Evolutionary conservation across 2,329 filamentous ascomycete genomes (phyloP), one percentile per base, ranked within the genome.

Genomic region (Sporothrix protearum): DNA sequence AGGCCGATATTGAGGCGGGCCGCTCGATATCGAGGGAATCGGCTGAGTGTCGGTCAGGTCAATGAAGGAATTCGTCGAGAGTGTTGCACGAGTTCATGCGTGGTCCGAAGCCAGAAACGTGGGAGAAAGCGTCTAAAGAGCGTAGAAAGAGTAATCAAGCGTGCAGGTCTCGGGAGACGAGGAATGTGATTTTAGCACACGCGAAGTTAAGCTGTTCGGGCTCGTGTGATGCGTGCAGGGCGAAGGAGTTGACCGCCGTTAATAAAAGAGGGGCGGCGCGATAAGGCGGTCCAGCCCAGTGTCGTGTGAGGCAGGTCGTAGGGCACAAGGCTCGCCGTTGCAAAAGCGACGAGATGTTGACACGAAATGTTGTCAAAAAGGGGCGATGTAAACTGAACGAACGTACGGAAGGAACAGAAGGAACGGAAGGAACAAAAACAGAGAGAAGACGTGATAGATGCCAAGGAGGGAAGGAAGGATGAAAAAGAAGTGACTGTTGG

Each of bases 241-340:
- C 19, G 64, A 59, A 36, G 36, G 63, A 28, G 63, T 49, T 66
- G 63, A 33, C 39, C 63, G 63, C 63, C 33, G 42, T 49, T 36
- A 14, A 67, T 36, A 49, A 67, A 33, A 55, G 19, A n/a, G 53
- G 68, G 51, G 30, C 36, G 19, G 67, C 36, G 53, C 49, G 68
- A 69, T 69, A 69, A 69, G 68, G 10, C 68, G 39, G 28, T 61
- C 16, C 66, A 28, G 49, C 49, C 49, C 19, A 68, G 64, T 47
- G n/a, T 9, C 64, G 30, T 68, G 14, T 42, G 22, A 64, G 14
- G 22, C 36, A 33, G 25, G 42, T 33, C 6, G 67, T 33, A 57
- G 25, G 33, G 36, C 19, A 51, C 16, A 28, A 45, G 51, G 33
- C 30, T 36, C 33, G 53, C 30, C 22, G 51, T 28, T 39, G 55